phyloP scores from a whole-genome alignment of 371 early-diverging fungal genomes.

The Syncephalis fuscata region DNA sequence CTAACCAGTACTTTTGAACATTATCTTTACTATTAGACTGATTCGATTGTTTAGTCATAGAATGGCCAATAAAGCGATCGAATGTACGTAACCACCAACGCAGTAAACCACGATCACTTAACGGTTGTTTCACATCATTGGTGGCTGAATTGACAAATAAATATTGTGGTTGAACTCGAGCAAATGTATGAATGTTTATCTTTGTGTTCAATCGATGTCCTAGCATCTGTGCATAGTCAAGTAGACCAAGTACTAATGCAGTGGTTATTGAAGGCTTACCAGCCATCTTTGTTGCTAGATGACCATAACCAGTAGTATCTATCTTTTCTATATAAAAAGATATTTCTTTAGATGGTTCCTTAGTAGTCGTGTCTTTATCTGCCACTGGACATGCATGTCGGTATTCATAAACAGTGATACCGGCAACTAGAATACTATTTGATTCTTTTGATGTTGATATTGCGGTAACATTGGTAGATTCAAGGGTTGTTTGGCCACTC shows the following conservation, averaged over 20 bases:
- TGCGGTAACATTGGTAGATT: no score
- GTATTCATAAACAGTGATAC: no score
- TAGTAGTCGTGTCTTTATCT: conserved; percentile 1
- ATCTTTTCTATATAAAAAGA: conserved; percentile 7
- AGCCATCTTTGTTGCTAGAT: not conserved
- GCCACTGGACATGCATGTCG: not conserved
- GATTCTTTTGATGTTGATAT: no score
- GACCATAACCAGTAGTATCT: conserved; percentile 5
- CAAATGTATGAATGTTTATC: conserved; percentile 46
- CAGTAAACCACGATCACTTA: conserved; percentile 45
- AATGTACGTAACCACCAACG: conserved; percentile 56
- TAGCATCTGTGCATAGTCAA: not conserved
- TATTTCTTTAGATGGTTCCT: conserved; percentile 1
- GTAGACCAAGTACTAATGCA: not conserved
- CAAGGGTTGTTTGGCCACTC: no score
- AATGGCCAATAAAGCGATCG: not conserved
- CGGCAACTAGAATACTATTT: no score
- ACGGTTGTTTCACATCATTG: conserved; percentile 31
- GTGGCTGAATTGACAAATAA: conserved; percentile 54
- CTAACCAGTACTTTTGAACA: conserved; percentile 22
- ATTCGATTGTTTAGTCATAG: conserved; percentile 1
- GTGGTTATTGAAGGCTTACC: not conserved
- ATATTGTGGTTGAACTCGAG: conserved; percentile 73
- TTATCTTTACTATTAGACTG: not conserved
- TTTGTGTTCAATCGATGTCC: not conserved